These are phyloP conservation scores for Gossypium laxum DNA, from an alignment of 441 rosid species.

Conservation along the genomic window DNA sequence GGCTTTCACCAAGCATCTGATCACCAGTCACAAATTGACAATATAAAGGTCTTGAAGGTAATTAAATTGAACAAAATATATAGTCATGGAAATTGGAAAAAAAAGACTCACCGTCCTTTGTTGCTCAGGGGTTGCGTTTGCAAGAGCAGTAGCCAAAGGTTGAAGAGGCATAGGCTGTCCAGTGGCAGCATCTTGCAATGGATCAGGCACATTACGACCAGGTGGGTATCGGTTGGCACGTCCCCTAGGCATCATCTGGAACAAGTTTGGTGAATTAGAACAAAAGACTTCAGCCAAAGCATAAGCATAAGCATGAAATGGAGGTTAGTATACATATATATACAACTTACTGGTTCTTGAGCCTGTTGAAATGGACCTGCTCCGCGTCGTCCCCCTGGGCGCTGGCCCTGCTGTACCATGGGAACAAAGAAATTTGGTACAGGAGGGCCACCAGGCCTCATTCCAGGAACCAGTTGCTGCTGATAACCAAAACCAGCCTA, in stretches of 20 bases:
- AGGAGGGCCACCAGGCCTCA: conserved; percentile 36
- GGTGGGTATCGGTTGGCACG: conserved; percentile 37
- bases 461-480: conserved; percentile 38
- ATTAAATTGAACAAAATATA: not conserved
- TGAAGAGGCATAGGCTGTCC: conserved; percentile 37
- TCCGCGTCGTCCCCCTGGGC: conserved; percentile 38
- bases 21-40: not conserved
- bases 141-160: conserved; percentile 49
- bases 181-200: conserved; percentile 26
- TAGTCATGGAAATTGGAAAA: not conserved
- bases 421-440: conserved; percentile 34
- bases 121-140: conserved; percentile 49
- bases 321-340: not conserved
- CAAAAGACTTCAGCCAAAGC: not conserved
- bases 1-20: conserved; percentile 58
- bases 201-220: conserved; percentile 31
- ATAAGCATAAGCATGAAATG: not conserved
- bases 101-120: conserved; percentile 39
- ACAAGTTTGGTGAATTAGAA: not conserved
- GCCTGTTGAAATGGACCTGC: conserved; percentile 34
- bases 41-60: not conserved
- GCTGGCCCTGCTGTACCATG: conserved; percentile 52
- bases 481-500: conserved; percentile 40
- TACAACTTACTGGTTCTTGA: conserved; percentile 33
- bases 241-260: conserved; percentile 52